Evolutionary conservation across 163 green algal genomes (phyloP).

Genomic region (Chlamydomonas reinhardtii): DNA sequence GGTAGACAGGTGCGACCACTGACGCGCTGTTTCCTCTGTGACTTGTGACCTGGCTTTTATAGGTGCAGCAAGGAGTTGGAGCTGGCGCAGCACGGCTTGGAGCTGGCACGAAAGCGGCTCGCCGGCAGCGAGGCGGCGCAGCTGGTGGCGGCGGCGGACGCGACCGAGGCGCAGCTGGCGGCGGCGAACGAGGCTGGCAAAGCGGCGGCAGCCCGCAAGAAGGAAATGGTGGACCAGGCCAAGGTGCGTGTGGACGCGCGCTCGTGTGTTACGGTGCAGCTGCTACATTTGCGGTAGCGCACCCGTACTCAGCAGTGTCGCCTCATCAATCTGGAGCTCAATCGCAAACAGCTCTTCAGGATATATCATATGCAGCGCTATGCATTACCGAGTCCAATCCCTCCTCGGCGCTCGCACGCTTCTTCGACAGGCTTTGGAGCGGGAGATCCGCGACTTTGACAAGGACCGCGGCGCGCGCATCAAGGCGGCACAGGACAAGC

Average conservation of each 20-base stretch:
- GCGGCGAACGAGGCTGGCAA: slow-evolving; percentile 65
- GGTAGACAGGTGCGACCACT: too few species aligned
- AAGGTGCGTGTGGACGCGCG: slow-evolving; percentile 67
- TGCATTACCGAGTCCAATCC: too few species aligned
- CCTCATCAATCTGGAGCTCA: too few species aligned
- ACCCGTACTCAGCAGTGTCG: too few species aligned
- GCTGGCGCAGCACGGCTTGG: slow-evolving; percentile 84
- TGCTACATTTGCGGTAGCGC: too few species aligned
- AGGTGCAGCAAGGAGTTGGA: slow-evolving; percentile 88
- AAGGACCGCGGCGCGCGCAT: slow-evolving; percentile 73
- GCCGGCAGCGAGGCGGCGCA: slow-evolving; percentile 80
- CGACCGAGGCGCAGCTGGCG: slow-evolving; percentile 60
- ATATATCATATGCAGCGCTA: too few species aligned
- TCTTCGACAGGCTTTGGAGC: slow-evolving; percentile 68
- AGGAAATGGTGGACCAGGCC: slow-evolving; percentile 64
- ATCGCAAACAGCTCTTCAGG: too few species aligned
- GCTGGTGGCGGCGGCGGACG: slow-evolving; percentile 71
- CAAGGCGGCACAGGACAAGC: slow-evolving; percentile 71
- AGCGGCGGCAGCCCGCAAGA: slow-evolving; percentile 62
- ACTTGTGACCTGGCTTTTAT: not conserved
- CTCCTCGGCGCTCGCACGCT: too few species aligned
- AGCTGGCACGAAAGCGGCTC: slow-evolving; percentile 85
- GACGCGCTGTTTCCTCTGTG: too few species aligned
- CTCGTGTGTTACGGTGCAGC: too few species aligned
- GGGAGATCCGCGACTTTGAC: slow-evolving; percentile 77